Evolutionary conservation across 2,329 filamentous ascomycete genomes (phyloP).

Genomic region (Septoria linicola): DNA sequence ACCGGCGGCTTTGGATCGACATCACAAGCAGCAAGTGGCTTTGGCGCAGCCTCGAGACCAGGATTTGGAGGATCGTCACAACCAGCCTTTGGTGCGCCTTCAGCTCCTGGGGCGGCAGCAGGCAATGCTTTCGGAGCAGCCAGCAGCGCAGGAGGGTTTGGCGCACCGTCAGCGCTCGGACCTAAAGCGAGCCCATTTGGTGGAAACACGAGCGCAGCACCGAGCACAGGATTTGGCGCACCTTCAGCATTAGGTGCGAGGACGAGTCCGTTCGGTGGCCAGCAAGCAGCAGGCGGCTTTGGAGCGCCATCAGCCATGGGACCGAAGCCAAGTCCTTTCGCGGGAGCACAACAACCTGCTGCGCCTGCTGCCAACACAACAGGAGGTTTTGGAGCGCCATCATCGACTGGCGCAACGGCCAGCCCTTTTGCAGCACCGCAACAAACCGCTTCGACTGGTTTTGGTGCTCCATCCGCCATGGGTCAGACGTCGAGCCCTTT

Average conservation of each 20-base stretch:
- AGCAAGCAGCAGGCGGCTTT: constrained; percentile 18
- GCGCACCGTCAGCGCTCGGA: constrained; percentile 23
- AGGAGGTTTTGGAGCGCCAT: constrained; percentile 28
- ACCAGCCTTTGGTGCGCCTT: constrained; percentile 21
- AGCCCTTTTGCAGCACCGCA: constrained; percentile 18
- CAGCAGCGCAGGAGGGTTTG: constrained; percentile 38
- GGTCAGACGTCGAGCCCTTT: constrained; percentile 25
- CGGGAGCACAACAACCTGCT: constrained; percentile 21
- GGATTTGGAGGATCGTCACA: constrained; percentile 15
- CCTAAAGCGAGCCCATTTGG: constrained; percentile 9
- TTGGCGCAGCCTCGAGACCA: constrained; percentile 11
- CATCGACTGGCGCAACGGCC: constrained; percentile 39
- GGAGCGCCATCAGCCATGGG: constrained; percentile 28
- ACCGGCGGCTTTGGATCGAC: constrained; percentile 2
- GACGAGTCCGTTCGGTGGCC: constrained; percentile 20
- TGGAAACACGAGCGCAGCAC: not conserved
- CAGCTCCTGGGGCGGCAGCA: constrained; percentile 8
- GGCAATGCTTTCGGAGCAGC: not conserved
- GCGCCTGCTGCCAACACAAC: constrained; percentile 36
- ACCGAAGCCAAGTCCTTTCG: constrained; percentile 24
- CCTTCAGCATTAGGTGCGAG: constrained; percentile 41
- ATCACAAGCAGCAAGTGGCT: constrained; percentile 12
- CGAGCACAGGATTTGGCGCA: constrained; percentile 28
- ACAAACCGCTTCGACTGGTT: constrained; percentile 15
- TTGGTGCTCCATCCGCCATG: constrained; percentile 28